Evolutionary conservation across 2,329 filamentous ascomycete genomes (phyloP).

Genomic region (Arachnomyces sp.): DNA sequence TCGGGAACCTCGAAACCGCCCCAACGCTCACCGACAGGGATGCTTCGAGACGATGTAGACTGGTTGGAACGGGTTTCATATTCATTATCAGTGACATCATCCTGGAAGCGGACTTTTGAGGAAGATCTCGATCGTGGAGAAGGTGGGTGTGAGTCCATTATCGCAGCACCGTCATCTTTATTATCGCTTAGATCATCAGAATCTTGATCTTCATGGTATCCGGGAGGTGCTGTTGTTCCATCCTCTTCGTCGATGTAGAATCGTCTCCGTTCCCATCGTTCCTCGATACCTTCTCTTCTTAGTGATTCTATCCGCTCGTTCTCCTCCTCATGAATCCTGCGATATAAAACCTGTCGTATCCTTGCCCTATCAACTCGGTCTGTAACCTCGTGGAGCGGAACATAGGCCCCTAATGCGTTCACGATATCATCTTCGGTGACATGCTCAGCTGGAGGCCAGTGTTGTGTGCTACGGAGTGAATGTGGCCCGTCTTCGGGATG

Average conservation of each 20-base stretch:
- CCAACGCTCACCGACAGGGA: conserved; percentile 62
- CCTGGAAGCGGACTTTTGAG: conserved; percentile 70
- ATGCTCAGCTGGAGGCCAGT: conserved; percentile 34
- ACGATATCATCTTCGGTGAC: conserved; percentile 35
- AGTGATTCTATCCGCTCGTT: conserved; percentile 29
- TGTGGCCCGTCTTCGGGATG: background rate
- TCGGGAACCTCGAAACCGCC: conserved; percentile 71
- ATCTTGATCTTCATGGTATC: conserved; percentile 44
- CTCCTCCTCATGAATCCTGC: conserved; percentile 33
- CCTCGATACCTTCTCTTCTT: conserved; percentile 45
- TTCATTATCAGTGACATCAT: conserved; percentile 58
- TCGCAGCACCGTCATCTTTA: conserved; percentile 7
- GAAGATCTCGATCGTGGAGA: conserved; percentile 62
- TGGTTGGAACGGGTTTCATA: conserved; percentile 64
- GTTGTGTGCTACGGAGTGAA: conserved; percentile 9
- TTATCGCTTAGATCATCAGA: conserved; percentile 23
- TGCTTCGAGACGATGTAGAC: conserved; percentile 63
- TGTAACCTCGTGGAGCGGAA: conserved; percentile 35
- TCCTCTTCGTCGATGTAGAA: conserved; percentile 86
- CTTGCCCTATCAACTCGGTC: conserved; percentile 35
- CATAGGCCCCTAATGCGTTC: conserved; percentile 34
- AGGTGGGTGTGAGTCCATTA: conserved; percentile 29
- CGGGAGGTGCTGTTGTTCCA: conserved; percentile 57
- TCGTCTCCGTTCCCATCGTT: conserved; percentile 67
- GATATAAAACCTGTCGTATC: conserved; percentile 31